These are phyloP conservation scores for Zygosaccharomyces pseudobailii DNA, from an alignment of 1,139 yeast species.

Conservation along the genomic window DNA sequence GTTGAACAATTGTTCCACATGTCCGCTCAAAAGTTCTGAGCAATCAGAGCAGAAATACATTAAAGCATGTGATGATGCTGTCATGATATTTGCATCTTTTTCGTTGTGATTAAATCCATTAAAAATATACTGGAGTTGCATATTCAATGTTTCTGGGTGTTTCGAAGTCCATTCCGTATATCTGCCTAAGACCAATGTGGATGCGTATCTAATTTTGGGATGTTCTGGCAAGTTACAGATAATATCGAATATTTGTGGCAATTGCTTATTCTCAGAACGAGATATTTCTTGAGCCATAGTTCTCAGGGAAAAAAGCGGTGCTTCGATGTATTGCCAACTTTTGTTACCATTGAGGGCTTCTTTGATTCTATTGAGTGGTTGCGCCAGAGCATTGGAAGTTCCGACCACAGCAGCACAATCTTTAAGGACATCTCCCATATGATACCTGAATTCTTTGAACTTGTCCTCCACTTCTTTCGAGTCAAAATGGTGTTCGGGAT, in stretches of 20 bases:
- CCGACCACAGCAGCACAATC: constrained; percentile 93
- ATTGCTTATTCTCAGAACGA: constrained; percentile 55
- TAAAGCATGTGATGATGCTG: constrained; percentile 90
- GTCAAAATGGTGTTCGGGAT: constrained; percentile 51
- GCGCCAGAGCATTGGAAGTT: constrained; percentile 55
- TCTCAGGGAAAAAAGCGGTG: constrained; percentile 83
- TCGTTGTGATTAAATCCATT: constrained; percentile 51
- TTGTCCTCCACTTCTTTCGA: constrained; percentile 77
- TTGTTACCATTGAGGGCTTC: constrained; percentile 18
- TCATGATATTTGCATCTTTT: constrained; percentile 49
- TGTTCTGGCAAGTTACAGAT: constrained; percentile 79
- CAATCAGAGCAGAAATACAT: constrained; percentile 96
- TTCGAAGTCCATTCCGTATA: constrained; percentile 92
- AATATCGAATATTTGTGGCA: constrained; percentile 56
- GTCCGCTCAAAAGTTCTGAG: constrained; percentile 57
- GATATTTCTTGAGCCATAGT: constrained; percentile 94
- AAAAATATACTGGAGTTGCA: constrained; percentile 79
- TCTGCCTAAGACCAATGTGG: constrained; percentile 86
- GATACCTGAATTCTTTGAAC: constrained; percentile 89
- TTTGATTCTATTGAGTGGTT: constrained; percentile 35
- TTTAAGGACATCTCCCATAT: constrained; percentile 93
- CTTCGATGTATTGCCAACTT: constrained; percentile 84
- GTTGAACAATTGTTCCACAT: constrained; percentile 69
- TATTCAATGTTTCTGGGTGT: constrained; percentile 77
- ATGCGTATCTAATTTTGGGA: constrained; percentile 83